Evolutionary conservation across 306 rosid genomes (phyloP), one percentile per base, ranked within the genome.

Genomic region (Dryas drummondii): DNA sequence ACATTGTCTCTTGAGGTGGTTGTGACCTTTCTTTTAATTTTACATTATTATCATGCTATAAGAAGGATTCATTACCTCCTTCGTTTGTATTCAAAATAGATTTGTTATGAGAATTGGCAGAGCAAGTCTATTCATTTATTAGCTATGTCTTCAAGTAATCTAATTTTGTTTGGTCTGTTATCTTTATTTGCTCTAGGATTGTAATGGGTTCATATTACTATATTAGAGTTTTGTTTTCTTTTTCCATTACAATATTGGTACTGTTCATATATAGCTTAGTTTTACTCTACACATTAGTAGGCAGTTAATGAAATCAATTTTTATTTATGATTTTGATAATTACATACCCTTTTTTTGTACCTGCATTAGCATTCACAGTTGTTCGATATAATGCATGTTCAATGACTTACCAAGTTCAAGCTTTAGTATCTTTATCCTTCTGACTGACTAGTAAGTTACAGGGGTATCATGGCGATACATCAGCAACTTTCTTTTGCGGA

Each of bases 381-480:
- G 44, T 73, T 59, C 9, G 13, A 63, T 65, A 52, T 62, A 55
- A 72, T 53, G 45, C 52, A 65, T 68, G n/a, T 70, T 59, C 53
- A 4, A 44, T 44, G 47, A 55, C 65, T 32, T 81, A 13, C 62
- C 47, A 69, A 13, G 64, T 44, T 48, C 66, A n/a, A 15, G 27
- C 72, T 77, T 80, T 55, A 45, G 45, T 51, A 68, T 62, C 57
- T 77, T 60, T 58, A 41, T 58, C 72, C 73, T 76, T 65, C 40
- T 58, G 17, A 40, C n/a, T 57, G 78, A 63, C 50, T 81, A 81
- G 47, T 83, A 84, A 61, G 61, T 78, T 79, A 66, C 78, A 94
- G 99, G 97, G 97, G 40, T 86, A 85, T 81, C 99, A 94, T 52
- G 97, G 99, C 61, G 97, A 94, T 76, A 92, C 97, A 48, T 90